Percentiles rank a stretch among this genome's conserved stretches.
phyloP scores from a whole-genome alignment of 2,329 filamentous ascomycete genomes.

The Paecilomyces fulvus region DNA sequence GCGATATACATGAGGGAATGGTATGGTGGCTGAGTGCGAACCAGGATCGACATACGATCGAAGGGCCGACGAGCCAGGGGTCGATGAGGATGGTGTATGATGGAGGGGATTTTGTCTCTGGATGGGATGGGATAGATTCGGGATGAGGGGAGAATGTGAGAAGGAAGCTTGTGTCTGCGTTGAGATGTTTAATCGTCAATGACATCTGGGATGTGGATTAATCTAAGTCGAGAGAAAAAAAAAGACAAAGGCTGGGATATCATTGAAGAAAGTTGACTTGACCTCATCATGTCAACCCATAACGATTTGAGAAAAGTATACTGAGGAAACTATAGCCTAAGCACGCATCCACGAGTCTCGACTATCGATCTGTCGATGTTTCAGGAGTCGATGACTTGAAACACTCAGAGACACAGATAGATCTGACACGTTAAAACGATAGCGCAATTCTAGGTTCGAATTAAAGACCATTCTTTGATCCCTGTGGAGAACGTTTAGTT shows the following conservation, averaged over 20 bases:
- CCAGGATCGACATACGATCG: conserved; percentile 51
- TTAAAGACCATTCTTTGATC: too few relatives aligned
- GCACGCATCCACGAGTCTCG: not conserved
- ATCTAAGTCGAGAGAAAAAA: too few relatives aligned
- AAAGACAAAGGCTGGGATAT: too few relatives aligned
- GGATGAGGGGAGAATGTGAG: conserved; percentile 17
- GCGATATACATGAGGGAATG: conserved; percentile 48
- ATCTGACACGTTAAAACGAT: not conserved
- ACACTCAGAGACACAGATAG: not conserved
- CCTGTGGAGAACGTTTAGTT: too few relatives aligned
- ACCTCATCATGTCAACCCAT: not conserved
- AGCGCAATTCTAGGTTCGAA: too few relatives aligned
- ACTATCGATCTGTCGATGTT: not conserved
- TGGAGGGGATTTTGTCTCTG: conserved; percentile 12
- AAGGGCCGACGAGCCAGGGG: conserved; percentile 58
- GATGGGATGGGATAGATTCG: conserved; percentile 5
- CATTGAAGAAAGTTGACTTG: not conserved
- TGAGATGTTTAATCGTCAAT: conserved; percentile 18
- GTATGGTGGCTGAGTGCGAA: conserved; percentile 54
- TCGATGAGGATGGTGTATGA: conserved; percentile 61
- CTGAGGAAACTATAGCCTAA: not conserved
- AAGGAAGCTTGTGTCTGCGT: conserved; percentile 26
- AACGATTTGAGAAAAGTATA: not conserved
- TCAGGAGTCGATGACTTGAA: not conserved
- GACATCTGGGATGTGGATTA: conserved; percentile 10